Conservation (phyloP, 169 alveolate species). For the Cyclospora cayetanensis region DNA sequence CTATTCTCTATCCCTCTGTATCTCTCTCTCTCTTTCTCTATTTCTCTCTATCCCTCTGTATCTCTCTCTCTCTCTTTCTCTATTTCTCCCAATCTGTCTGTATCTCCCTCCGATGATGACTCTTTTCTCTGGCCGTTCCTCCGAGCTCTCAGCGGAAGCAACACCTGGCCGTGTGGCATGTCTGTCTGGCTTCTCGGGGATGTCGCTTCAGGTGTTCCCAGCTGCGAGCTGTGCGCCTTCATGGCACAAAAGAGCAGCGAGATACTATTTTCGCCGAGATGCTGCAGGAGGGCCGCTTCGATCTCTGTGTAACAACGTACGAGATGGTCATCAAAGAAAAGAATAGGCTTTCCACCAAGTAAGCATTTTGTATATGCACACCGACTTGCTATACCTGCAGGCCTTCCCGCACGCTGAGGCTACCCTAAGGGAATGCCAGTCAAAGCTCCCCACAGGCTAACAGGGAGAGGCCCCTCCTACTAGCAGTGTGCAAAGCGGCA, state of each 20-base stretch:
- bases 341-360: conserved; percentile 7
- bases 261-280: background rate
- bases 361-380: background rate
- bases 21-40: too few relatives aligned
- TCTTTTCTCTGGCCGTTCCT: background rate
- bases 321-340: conserved; percentile 66
- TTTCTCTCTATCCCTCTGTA: too few relatives aligned
- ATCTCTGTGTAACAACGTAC: conserved; percentile 62
- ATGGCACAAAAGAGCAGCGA: conserved; percentile 69
- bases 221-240: conserved; percentile 50
- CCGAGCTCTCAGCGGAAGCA: background rate
- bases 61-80: background rate
- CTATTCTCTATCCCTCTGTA: too few relatives aligned
- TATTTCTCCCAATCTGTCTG: background rate
- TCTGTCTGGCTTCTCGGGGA: too few relatives aligned
- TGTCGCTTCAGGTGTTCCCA: conserved; percentile 63
- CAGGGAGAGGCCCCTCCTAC: background rate
- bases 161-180: background rate
- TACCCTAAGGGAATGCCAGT: too few relatives aligned
- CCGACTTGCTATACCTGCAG: too few relatives aligned
- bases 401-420: too few relatives aligned
- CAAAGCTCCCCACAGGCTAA: too few relatives aligned
- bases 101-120: background rate
- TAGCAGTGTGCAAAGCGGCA: too few relatives aligned
- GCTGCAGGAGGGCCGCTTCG: conserved; percentile 13